These are phyloP conservation scores for Nepenthes gracilis DNA, from an alignment of 148 eudicot genomes.

Conservation along the genomic window DNA sequence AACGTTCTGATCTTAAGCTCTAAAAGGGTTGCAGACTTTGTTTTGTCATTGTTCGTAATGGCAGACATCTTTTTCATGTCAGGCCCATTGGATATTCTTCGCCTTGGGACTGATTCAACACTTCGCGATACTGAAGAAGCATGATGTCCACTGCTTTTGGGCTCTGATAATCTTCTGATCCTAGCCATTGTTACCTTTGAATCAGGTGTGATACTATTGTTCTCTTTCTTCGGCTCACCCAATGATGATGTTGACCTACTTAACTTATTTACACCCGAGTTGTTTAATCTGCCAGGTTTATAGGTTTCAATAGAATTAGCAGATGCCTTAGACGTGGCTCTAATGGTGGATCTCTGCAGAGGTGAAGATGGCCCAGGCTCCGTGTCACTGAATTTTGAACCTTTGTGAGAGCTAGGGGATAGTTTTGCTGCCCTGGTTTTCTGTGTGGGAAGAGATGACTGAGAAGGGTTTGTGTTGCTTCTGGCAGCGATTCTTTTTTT, in stretches of 20 bases:
- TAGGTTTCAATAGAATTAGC: slow-evolving; percentile 40
- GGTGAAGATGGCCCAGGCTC: slow-evolving; percentile 93
- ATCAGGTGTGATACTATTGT: slow-evolving; percentile 36
- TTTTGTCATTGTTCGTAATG: slow-evolving; percentile 32
- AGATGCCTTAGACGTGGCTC: slow-evolving; percentile 38
- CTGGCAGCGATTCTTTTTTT: slow-evolving; percentile 88
- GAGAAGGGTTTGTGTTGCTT: slow-evolving; percentile 35
- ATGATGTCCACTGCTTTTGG: slow-evolving; percentile 39
- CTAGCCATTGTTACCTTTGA: slow-evolving; percentile 62
- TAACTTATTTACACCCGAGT: slow-evolving; percentile 39
- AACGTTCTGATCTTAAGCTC: slow-evolving; percentile 45
- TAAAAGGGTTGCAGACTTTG: slow-evolving; percentile 56
- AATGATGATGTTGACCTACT: slow-evolving; percentile 69
- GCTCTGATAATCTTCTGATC: slow-evolving; percentile 87
- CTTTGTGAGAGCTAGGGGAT: slow-evolving; percentile 58
- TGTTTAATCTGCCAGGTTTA: slow-evolving; percentile 33
- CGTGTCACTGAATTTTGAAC: slow-evolving; percentile 84
- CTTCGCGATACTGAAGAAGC: slow-evolving; percentile 27
- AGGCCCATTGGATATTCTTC: slow-evolving; percentile 33
- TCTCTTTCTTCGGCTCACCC: slow-evolving; percentile 44
- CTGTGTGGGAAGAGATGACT: slow-evolving; percentile 34
- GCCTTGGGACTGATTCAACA: slow-evolving; percentile 37
- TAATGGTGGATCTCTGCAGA: slow-evolving; percentile 74
- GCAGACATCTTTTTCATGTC: slow-evolving; percentile 45
- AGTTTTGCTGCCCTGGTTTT: slow-evolving; percentile 42